Base-by-base conservation (phyloP, 176 grass and related monocot species). In the Oryza meyeriana region DNA sequence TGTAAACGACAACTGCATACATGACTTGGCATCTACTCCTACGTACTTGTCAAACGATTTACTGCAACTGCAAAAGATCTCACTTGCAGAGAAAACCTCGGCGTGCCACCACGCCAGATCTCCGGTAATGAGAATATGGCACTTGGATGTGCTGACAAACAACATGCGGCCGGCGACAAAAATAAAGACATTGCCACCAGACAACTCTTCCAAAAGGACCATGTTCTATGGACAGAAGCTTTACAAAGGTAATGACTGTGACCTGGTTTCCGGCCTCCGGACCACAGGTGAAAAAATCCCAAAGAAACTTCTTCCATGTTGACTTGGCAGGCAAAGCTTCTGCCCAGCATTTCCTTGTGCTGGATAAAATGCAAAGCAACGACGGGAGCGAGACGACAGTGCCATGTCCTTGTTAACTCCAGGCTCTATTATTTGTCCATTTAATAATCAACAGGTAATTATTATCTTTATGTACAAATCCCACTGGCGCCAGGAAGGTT, bases 401-500 rank as follows among this genome's bases (percentile, higher is more conserved):
- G 59, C 17, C 22, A 40, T 25, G 45, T 24, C 29, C 40, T 85
- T 64, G 75, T 64, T 77, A 92, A 81, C 77, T 85, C 41, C 77
- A 81, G 75, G 32, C 79, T 89, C 74, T 89, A 79, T 92, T 79
- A 85, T 86, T 63, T 78, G 55, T 88, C 69, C 22, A 85, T 89
- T 86, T 75, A 78, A 75, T 83, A 78, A 75, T 83, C 41, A 80
- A 85, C 55, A 59, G 75, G 72, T 32, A 88, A 88, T 75, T 85
- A 87, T 86, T 79, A 86, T 83, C 74, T 69, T 34, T 92, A 92
- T 92, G 79, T 92, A 92, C 90, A 92, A 65, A 78, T 89, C 69
- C 75, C 82, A 73, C 25, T 68, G 82, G 48, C 32, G 62, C 42
- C 84, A 77, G 63, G 71, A 91, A 83, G 41, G 67, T 40, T 32